A percentile compares a stretch with the other conserved stretches of the same genome.
phyloP scores from a whole-genome alignment of 495 filamentous ascomycete genomes.

The Tuber borchii region DNA sequence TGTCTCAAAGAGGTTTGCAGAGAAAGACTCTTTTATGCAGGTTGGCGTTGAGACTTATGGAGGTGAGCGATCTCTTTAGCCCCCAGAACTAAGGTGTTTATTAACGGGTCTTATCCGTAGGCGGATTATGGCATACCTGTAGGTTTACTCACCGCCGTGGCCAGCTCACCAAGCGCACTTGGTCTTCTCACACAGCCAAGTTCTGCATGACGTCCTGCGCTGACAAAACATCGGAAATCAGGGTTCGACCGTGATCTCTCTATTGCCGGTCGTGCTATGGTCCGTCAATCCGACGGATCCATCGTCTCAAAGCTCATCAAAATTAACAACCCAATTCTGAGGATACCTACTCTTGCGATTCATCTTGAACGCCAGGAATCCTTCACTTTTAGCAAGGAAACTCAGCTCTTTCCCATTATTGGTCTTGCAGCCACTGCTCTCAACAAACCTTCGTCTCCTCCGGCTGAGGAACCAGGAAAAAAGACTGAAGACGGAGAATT shows the following conservation, averaged over 20 bases:
- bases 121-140: constrained; percentile 58
- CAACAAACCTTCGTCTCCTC: constrained; percentile 56
- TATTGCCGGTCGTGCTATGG: constrained; percentile 81
- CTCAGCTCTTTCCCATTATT: constrained; percentile 86
- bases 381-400: constrained; percentile 94
- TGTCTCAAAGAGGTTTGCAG: constrained; percentile 72
- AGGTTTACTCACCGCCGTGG: constrained; percentile 5
- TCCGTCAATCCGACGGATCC: constrained; percentile 63
- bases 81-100: neutral
- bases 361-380: constrained; percentile 78
- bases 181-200: neutral
- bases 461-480: constrained; percentile 41
- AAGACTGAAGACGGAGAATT: constrained; percentile 52
- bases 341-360: constrained; percentile 83
- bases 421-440: constrained; percentile 81
- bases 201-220: neutral
- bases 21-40: constrained; percentile 77
- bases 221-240: constrained; percentile 27
- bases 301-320: constrained; percentile 82
- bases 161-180: neutral
- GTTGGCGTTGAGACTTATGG: constrained; percentile 96
- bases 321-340: constrained; percentile 79
- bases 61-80: constrained; percentile 55
- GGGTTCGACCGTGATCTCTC: constrained; percentile 95
- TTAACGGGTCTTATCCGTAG: constrained; percentile 12